Evolutionary conservation across 805 yeast genomes (phyloP).

Genomic region (Lipomyces chichibuensis): DNA sequence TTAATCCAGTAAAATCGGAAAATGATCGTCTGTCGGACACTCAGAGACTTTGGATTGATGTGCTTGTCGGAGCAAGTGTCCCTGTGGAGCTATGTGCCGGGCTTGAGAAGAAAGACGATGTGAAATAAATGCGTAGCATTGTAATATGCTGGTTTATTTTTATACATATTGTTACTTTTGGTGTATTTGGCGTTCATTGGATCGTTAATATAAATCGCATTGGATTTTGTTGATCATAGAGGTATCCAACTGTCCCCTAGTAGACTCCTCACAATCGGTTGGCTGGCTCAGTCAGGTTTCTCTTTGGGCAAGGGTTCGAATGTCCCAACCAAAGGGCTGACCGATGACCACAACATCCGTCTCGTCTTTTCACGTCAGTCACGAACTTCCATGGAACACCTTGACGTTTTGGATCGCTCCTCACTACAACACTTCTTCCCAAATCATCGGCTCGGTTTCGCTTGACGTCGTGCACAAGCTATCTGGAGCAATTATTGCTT

Average conservation of each 20-base stretch:
- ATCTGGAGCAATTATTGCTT: background rate
- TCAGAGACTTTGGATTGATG: slow-evolving; percentile 46
- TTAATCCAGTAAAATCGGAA: slow-evolving; percentile 46
- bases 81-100: slow-evolving; percentile 44
- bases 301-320: background rate
- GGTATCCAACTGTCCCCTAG: background rate
- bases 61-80: slow-evolving; percentile 39
- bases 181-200: background rate
- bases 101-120: background rate
- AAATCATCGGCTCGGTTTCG: background rate
- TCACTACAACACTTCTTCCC: background rate
- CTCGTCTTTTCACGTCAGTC: background rate
- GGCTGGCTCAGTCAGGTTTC: background rate
- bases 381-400: background rate
- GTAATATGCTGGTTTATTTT: background rate
- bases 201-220: background rate
- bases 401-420: background rate
- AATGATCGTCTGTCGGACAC: slow-evolving; percentile 46
- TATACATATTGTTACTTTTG: background rate
- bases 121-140: background rate
- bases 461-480: background rate
- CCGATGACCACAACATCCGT: background rate
- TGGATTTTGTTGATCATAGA: background rate
- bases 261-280: too few relatives aligned
- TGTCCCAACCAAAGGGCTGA: background rate